Base-by-base conservation (phyloP, 371 early-diverging fungal genomes). In the Mucor velutinosus region DNA sequence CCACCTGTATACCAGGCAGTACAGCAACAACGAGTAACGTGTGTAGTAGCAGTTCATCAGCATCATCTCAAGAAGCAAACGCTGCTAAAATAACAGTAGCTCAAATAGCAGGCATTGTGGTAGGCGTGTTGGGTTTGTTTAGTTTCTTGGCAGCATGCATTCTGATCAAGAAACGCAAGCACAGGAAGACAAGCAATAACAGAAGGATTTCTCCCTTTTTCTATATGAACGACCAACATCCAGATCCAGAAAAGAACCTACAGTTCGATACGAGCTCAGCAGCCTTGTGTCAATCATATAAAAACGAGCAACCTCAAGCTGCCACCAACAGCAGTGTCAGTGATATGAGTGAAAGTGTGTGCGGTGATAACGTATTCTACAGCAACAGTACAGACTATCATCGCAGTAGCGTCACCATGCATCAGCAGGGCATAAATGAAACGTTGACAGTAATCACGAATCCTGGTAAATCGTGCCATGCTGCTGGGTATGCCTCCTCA, bases 341-440 rank as follows among this genome's bases (percentile, higher is more conserved):
- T n/a, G 57, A 57, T 32, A n/a, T 57, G 57, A 57, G 57, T 6
- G 57, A 57, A 32, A 57, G 33, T 33, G 57, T 57, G 2, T 57
- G 33, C 32, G 57, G 33, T 2, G 57, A 33, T 19, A 32, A 57
- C 19, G 8, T 57, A 0, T 57, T 57, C 10, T 57, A 57, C 19
- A 57, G 33, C 3, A 33, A 57, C 33, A 57, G 57, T 11, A 33
- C 57, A 6, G 17, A 15, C 19, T 57, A 57, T 33, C 57, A 10
- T 19, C 32, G 30, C 3, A 32, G n/a, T 3, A 19, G n/a, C n/a
- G 33, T 0, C 32, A 33, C 33, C 33, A 33, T 57, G 57, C 29
- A 33, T n/a, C 57, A 32, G 11, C 27, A 25, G 5, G 53, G 15
- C 25, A 27, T 53, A 2, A 23, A 53, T 14, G 27, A 53, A 21